These are phyloP conservation scores for Solanum medicagineum DNA, from an alignment of 257 asterid species.

Conservation along the genomic window DNA sequence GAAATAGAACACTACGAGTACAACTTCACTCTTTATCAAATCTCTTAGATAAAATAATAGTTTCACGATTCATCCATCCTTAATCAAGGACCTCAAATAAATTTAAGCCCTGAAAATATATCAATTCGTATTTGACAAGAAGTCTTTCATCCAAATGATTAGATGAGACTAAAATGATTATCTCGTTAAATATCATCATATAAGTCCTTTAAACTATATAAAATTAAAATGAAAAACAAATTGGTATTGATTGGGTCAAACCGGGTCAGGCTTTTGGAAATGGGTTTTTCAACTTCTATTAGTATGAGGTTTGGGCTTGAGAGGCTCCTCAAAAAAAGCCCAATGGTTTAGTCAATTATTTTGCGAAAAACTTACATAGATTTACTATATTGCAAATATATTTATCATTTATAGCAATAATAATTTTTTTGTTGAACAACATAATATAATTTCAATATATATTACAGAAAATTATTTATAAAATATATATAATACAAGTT, in stretches of 20 bases:
- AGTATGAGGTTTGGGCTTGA: neutral
- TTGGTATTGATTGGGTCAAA: neutral
- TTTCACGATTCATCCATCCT: rapidly evolving
- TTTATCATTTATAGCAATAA: too few species aligned
- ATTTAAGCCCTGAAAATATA: neutral
- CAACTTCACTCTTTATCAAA: neutral
- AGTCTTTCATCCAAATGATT: too few species aligned
- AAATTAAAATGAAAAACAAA: neutral
- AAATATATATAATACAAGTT: too few species aligned
- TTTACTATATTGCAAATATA: too few species aligned
- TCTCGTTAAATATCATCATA: neutral
- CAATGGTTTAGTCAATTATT: neutral
- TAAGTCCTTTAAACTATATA: neutral
- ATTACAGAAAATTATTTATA: too few species aligned
- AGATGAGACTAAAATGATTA: neutral
- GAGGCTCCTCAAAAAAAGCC: neutral
- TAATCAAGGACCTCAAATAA: too few species aligned
- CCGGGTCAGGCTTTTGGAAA: neutral
- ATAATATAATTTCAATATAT: too few species aligned
- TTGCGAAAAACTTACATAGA: too few species aligned
- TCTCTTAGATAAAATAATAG: rapidly evolving
- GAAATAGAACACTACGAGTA: neutral
- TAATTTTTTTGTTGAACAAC: too few species aligned
- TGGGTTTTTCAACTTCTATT: neutral
- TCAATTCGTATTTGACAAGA: neutral